phyloP scores from a whole-genome alignment of 805 yeast genomes.

The Kluyveromyces lactis region DNA sequence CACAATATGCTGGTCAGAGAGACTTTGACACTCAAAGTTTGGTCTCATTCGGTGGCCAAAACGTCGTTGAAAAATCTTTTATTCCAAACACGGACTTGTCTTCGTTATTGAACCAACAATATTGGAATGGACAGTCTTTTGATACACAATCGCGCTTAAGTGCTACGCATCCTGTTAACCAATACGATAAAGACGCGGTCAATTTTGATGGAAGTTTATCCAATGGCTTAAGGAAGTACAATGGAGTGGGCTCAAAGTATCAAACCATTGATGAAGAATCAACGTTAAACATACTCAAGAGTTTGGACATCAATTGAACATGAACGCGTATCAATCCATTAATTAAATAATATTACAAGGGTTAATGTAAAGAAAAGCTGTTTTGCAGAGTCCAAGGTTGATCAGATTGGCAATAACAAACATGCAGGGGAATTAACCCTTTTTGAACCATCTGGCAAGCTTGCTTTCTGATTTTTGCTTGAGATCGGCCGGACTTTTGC shows the following conservation, averaged over 20 bases:
- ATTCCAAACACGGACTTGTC: constrained; percentile 17
- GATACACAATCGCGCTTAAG: constrained; percentile 2
- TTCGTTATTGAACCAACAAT: constrained; percentile 17
- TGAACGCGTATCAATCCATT: not conserved
- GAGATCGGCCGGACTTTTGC: not conserved
- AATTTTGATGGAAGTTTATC: constrained; percentile 18
- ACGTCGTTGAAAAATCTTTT: constrained; percentile 8
- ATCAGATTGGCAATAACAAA: not conserved
- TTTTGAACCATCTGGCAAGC: constrained; percentile 7
- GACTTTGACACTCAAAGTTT: constrained; percentile 29
- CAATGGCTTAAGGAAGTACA: constrained; percentile 12
- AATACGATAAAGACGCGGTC: constrained; percentile 7
- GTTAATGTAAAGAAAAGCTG: too few relatives aligned
- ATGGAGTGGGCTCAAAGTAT: constrained; percentile 7
- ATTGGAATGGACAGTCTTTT: constrained; percentile 13
- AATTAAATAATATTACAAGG: not conserved
- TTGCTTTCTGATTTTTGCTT: constrained; percentile 1
- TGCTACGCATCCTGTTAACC: constrained; percentile 6
- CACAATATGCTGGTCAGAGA: constrained; percentile 6
- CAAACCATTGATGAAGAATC: constrained; percentile 2
- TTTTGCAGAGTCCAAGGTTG: too few relatives aligned
- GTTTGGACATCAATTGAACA: constrained; percentile 1
- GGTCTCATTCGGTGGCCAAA: constrained; percentile 25
- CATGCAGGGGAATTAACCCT: not conserved
- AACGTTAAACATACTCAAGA: not conserved